Evolutionary conservation across 2,329 filamentous ascomycete species (phyloP).

Genomic region (Plenodomus biglobosus): DNA sequence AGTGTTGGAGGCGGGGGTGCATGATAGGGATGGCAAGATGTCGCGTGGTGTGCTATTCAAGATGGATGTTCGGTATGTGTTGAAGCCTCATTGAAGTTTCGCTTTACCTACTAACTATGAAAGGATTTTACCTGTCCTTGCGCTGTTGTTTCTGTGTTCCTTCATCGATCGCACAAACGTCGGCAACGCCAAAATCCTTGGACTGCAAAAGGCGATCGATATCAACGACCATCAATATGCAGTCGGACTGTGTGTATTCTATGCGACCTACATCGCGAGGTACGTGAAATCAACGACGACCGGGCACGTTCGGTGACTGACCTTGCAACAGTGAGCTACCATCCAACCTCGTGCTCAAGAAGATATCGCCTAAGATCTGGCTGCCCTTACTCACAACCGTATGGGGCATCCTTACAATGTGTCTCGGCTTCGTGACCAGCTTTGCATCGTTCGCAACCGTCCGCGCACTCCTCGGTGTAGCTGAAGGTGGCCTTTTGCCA

Average conservation of each 20-base stretch:
- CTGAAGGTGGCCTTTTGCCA: slow-evolving; percentile 66
- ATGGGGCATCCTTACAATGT: slow-evolving; percentile 63
- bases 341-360: slow-evolving; percentile 65
- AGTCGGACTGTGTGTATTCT: slow-evolving; percentile 65
- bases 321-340: slow-evolving; percentile 58
- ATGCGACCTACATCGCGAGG: slow-evolving; percentile 65
- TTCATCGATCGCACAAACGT: slow-evolving; percentile 71
- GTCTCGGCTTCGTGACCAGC: slow-evolving; percentile 56
- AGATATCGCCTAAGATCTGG: slow-evolving; percentile 62
- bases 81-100: slow-evolving; percentile 1
- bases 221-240: slow-evolving; percentile 66
- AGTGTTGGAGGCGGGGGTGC: slow-evolving; percentile 21
- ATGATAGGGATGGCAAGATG: slow-evolving; percentile 10
- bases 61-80: slow-evolving; percentile 53
- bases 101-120: not conserved
- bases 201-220: slow-evolving; percentile 56
- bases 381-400: slow-evolving; percentile 58
- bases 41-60: slow-evolving; percentile 52
- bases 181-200: slow-evolving; percentile 68
- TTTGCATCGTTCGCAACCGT: slow-evolving; percentile 63
- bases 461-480: slow-evolving; percentile 62
- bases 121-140: slow-evolving; percentile 64
- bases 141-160: slow-evolving; percentile 66
- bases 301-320: slow-evolving; percentile 1
- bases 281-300: slow-evolving; percentile 21